Conservation (phyloP, 192 early-diverging fungal species). For the Thamnidium elegans region DNA sequence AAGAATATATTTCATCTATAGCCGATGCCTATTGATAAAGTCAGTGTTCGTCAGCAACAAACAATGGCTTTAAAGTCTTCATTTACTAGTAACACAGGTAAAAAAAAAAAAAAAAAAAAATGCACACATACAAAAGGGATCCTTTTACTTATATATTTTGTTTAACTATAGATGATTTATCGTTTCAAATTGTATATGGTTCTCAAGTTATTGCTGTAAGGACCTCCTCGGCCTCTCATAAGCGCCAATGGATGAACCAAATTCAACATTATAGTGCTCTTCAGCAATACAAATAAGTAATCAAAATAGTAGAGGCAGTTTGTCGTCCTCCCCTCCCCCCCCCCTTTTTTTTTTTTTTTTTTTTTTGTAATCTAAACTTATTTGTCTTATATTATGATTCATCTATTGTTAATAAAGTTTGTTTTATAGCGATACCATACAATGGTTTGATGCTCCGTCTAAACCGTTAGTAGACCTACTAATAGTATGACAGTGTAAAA, state of each 20-base stretch:
- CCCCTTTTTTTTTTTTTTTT: too few relatives aligned
- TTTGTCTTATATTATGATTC: too few relatives aligned
- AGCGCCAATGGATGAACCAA: slow-evolving; percentile 59
- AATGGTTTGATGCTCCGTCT: too few relatives aligned
- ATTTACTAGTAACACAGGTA: slow-evolving; percentile 23
- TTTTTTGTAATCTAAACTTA: too few relatives aligned
- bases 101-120: background rate
- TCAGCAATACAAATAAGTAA: slow-evolving; percentile 8
- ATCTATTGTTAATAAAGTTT: too few relatives aligned
- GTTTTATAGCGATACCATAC: too few relatives aligned
- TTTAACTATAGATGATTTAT: slow-evolving; percentile 43
- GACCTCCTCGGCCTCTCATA: slow-evolving; percentile 47
- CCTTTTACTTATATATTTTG: background rate
- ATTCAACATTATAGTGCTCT: slow-evolving; percentile 33
- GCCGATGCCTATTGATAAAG: slow-evolving; percentile 23
- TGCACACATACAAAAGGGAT: background rate
- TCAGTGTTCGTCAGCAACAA: slow-evolving; percentile 14
- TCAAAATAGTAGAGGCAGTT: background rate
- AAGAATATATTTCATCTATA: slow-evolving; percentile 3
- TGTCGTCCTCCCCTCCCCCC: too few relatives aligned
- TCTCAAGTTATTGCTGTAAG: slow-evolving; percentile 54
- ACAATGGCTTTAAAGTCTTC: slow-evolving; percentile 19
- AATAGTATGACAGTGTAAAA: too few relatives aligned
- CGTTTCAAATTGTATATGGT: slow-evolving; percentile 60
- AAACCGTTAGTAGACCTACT: too few relatives aligned